Evolutionary conservation across 768 basidiomycete species (phyloP).

Genomic region (Panus rudis): DNA sequence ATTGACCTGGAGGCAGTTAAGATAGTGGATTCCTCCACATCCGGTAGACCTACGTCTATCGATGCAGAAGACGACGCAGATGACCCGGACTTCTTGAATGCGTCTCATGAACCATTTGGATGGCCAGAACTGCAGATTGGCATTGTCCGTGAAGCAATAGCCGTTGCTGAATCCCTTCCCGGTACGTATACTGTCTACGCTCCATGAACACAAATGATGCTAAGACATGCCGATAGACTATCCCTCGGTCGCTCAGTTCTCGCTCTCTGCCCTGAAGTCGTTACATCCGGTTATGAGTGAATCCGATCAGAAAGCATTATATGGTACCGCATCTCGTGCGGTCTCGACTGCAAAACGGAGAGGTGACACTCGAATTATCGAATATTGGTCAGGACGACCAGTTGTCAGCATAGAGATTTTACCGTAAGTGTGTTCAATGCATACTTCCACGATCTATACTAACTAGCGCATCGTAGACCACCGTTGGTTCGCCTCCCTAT

Average conservation of each 20-base stretch:
- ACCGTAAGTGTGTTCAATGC: conserved; percentile 51
- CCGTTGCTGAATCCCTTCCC: conserved; percentile 85
- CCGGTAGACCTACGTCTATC: not conserved
- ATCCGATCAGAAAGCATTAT: conserved; percentile 75
- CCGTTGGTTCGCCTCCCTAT: conserved; percentile 63
- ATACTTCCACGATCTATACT: conserved; percentile 1
- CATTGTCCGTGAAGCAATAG: conserved; percentile 86
- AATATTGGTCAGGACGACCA: conserved; percentile 85
- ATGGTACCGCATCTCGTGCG: conserved; percentile 65
- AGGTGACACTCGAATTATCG: conserved; percentile 61
- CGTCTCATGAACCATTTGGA: conserved; percentile 56
- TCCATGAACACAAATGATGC: not conserved
- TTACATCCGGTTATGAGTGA: conserved; percentile 63
- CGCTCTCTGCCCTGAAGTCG: conserved; percentile 78
- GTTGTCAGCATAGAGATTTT: conserved; percentile 72
- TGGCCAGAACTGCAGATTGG: conserved; percentile 96
- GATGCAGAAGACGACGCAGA: conserved; percentile 28
- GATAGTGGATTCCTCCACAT: conserved; percentile 27
- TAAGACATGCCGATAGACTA: conserved; percentile 53
- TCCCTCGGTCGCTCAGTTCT: conserved; percentile 77
- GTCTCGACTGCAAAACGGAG: conserved; percentile 69
- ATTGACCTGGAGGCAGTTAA: conserved; percentile 71
- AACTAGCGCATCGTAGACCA: conserved; percentile 36
- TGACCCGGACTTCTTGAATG: conserved; percentile 27
- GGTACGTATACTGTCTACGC: conserved; percentile 40